Evolutionary conservation across 2,329 filamentous ascomycete genomes (phyloP).

Genomic region (Bipolaris zeicola): DNA sequence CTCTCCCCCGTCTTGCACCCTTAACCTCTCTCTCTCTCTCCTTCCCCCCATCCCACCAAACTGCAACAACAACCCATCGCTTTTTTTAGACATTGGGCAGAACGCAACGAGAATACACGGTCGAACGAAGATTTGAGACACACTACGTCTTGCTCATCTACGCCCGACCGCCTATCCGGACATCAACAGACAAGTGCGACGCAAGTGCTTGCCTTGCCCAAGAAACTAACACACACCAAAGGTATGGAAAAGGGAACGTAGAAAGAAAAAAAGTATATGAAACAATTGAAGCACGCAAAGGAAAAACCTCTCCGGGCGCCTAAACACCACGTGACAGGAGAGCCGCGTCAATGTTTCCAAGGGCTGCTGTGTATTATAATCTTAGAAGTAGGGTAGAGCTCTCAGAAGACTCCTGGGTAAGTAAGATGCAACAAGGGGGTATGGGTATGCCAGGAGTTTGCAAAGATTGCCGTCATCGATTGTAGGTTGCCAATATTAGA

Average conservation of each 20-base stretch:
- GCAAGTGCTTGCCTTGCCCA: conserved; percentile 22
- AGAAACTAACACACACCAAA: conserved; percentile 37
- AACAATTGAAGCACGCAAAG: conserved; percentile 8
- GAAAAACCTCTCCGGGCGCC: conserved; percentile 42
- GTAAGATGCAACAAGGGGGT: conserved; percentile 30
- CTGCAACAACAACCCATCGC: conserved; percentile 19
- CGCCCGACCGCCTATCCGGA: conserved; percentile 38
- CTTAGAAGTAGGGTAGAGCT: conserved; percentile 25
- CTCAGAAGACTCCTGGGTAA: conserved; percentile 27
- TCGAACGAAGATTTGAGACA: conserved; percentile 17
- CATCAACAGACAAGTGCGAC: conserved; percentile 15
- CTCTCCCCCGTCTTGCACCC: conserved; percentile 15
- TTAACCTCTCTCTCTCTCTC: neutral
- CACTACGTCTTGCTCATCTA: conserved; percentile 25
- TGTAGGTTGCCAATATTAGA: conserved; percentile 34
- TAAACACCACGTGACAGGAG: conserved; percentile 36
- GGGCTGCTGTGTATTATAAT: conserved; percentile 41
- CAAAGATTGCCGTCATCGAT: conserved; percentile 33
- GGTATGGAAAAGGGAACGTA: conserved; percentile 33
- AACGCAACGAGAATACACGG: conserved; percentile 20
- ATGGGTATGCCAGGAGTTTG: conserved; percentile 34
- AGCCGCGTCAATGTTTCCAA: conserved; percentile 34
- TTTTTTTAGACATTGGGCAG: conserved; percentile 27
- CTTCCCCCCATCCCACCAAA: conserved; percentile 4
- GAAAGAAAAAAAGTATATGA: neutral